These are phyloP conservation scores for Neostapfia colusana DNA, from an alignment of 176 grass and related monocot genomes.

Conservation along the genomic window DNA sequence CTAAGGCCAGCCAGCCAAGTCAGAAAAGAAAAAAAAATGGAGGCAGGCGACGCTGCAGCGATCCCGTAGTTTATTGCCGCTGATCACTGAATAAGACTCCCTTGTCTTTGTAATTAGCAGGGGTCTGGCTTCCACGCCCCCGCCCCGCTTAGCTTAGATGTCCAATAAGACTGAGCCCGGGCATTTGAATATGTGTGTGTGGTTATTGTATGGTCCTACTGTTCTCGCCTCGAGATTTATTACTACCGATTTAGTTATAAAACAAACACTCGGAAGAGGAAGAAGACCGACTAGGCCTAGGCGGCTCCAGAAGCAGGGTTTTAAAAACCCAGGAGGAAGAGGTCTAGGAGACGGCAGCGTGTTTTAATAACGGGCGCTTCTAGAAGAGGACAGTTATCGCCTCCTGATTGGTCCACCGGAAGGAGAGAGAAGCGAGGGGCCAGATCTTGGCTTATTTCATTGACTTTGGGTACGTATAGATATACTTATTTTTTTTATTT, in stretches of 20 bases:
- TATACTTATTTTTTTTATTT: background rate
- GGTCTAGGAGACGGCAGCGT: background rate
- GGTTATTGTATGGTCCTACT: background rate
- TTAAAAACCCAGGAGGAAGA: background rate
- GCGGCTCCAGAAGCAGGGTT: background rate
- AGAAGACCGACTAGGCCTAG: too few relatives aligned
- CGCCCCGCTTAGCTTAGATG: too few relatives aligned
- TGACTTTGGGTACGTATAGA: conserved; percentile 25
- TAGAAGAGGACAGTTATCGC: conserved; percentile 39
- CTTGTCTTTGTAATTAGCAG: background rate
- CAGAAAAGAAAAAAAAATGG: conserved; percentile 34
- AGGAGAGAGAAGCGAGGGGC: background rate
- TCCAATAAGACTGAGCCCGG: background rate
- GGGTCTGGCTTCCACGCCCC: conserved; percentile 32
- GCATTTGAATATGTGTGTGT: background rate
- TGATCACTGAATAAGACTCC: conserved; percentile 42
- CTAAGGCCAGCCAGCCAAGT: conserved; percentile 45
- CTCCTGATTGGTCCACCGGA: conserved; percentile 16
- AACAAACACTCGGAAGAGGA: conserved; percentile 30
- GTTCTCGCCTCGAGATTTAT: background rate
- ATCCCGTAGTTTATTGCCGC: conserved; percentile 33
- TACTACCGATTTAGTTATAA: background rate
- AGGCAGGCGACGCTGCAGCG: background rate
- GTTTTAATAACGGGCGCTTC: conserved; percentile 32
- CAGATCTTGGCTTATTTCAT: conserved; percentile 58